These are phyloP conservation scores for Porogramme epimiltina DNA, from an alignment of 1,284 basidiomycete genomes.

Conservation along the genomic window DNA sequence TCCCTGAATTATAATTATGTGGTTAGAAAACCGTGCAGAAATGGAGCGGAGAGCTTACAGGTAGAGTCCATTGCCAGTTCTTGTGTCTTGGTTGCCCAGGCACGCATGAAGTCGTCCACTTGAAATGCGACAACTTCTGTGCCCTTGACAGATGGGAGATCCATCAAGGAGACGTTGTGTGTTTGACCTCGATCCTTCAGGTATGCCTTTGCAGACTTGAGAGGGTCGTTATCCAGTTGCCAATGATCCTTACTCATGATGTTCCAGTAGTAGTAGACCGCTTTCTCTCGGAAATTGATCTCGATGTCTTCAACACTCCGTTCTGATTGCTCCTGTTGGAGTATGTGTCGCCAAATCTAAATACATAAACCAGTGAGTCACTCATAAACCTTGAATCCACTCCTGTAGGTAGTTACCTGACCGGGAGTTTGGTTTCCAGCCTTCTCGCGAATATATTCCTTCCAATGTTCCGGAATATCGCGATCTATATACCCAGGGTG, in stretches of 20 bases:
- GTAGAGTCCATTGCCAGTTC: conserved; percentile 22
- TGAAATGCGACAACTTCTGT: conserved; percentile 13
- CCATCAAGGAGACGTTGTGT: background rate
- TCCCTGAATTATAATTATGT: conserved; percentile 1
- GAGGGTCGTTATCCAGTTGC: conserved; percentile 6
- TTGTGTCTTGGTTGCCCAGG: conserved; percentile 13
- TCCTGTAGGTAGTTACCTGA: background rate
- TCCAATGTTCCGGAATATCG: conserved; percentile 8
- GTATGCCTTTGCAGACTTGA: conserved; percentile 2
- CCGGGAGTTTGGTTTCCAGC: background rate
- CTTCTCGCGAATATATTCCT: conserved; percentile 7
- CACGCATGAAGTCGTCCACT: conserved; percentile 11
- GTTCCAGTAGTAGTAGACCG: conserved; percentile 17
- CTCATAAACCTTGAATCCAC: too few species aligned
- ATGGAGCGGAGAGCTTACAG: conserved; percentile 3
- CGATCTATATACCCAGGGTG: conserved; percentile 3
- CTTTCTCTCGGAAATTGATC: conserved; percentile 3
- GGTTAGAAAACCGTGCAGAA: too few species aligned
- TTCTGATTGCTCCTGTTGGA: background rate
- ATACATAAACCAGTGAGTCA: background rate
- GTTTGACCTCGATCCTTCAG: background rate
- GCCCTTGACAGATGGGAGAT: conserved; percentile 9
- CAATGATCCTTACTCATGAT: conserved; percentile 3
- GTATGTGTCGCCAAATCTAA: conserved; percentile 12
- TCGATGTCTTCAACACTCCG: background rate